These are phyloP conservation scores for Pueraria montana DNA, from an alignment of 306 rosid species.

Conservation along the genomic window DNA sequence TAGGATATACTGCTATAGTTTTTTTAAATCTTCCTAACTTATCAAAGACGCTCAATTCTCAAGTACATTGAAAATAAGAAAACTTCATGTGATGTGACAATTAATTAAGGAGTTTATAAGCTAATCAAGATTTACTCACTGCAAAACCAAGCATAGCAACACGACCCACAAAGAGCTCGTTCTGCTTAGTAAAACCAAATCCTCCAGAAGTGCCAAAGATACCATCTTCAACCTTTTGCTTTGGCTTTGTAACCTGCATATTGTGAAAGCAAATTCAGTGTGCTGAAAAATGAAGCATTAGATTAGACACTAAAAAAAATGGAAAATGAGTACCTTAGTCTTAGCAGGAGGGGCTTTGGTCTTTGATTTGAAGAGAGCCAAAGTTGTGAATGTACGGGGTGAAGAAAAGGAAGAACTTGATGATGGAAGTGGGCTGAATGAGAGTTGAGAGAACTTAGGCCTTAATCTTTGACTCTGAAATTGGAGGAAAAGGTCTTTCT, in stretches of 20 bases:
- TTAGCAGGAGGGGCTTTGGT: constrained; percentile 71
- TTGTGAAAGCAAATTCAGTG: constrained; percentile 17
- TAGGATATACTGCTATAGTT: not conserved
- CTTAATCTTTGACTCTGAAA: constrained; percentile 66
- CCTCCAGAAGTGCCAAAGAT: constrained; percentile 98
- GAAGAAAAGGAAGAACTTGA: constrained; percentile 47
- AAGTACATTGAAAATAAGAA: not conserved
- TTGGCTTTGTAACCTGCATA: constrained; percentile 69
- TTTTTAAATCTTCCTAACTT: not conserved
- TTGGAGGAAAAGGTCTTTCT: constrained; percentile 69
- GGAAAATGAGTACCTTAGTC: constrained; percentile 62
- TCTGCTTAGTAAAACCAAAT: constrained; percentile 95
- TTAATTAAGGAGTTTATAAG: not conserved
- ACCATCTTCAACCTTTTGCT: constrained; percentile 93
- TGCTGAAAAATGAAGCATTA: constrained; percentile 10
- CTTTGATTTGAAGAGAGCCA: constrained; percentile 83
- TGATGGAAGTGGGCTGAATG: constrained; percentile 61
- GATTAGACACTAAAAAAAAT: not conserved
- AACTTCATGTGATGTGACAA: not conserved
- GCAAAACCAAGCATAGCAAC: constrained; percentile 98
- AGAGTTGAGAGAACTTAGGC: constrained; percentile 63
- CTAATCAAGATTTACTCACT: constrained; percentile 55
- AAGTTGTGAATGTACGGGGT: constrained; percentile 54
- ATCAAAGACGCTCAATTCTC: not conserved
- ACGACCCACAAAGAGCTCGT: constrained; percentile 98